phyloP scores from a whole-genome alignment of 306 rosid genomes.

The Castanopsis chinensis region DNA sequence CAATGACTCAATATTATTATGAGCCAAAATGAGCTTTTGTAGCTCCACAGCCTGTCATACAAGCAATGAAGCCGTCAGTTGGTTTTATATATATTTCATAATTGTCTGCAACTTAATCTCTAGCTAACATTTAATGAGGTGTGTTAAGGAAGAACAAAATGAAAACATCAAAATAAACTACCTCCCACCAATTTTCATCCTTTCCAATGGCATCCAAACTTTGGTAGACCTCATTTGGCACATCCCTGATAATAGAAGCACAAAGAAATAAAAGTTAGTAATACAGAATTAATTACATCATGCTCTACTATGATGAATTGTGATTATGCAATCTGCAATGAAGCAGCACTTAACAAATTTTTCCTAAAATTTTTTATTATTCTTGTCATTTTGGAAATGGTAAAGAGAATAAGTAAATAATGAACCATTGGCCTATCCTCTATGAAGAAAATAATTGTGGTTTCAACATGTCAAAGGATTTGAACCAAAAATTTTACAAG shows the following conservation, averaged over 20 bases:
- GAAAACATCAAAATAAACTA: conserved; percentile 8
- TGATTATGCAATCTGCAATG: not conserved
- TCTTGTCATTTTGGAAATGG: not conserved
- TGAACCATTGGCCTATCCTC: not conserved
- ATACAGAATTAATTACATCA: not conserved
- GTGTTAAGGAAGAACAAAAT: not conserved
- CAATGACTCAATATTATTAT: conserved; percentile 59
- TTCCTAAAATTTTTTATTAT: not conserved
- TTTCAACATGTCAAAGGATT: not conserved
- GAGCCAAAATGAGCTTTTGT: conserved; percentile 84
- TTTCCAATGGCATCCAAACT: conserved; percentile 56
- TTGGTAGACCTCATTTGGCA: conserved; percentile 79
- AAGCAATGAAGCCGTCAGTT: conserved; percentile 1
- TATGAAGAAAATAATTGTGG: not conserved
- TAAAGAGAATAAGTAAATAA: not conserved
- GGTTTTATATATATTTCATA: not conserved
- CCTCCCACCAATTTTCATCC: conserved; percentile 99
- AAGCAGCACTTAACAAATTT: not conserved
- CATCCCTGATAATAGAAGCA: conserved; percentile 41
- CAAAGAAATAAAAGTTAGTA: not conserved
- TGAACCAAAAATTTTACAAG: not conserved
- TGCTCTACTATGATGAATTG: not conserved
- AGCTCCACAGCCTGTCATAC: conserved; percentile 80
- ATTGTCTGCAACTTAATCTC: not conserved
- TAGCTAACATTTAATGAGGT: not conserved